Evolutionary conservation across 306 rosid genomes (phyloP).

Genomic region (Hippophae gyantsensis): DNA sequence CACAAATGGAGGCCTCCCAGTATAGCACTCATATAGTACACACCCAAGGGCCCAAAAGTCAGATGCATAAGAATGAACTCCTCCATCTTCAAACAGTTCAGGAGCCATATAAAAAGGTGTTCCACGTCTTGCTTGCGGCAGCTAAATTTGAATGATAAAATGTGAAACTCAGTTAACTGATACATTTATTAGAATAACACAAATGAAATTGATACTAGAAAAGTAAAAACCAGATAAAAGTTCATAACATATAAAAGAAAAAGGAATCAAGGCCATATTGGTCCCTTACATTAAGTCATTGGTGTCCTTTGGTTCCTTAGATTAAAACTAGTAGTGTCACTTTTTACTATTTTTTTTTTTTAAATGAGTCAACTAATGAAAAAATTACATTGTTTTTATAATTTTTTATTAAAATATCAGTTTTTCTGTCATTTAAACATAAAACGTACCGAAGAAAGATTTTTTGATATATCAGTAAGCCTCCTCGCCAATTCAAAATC

Average conservation of each 20-base stretch:
- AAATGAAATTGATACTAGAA: conserved; percentile 1
- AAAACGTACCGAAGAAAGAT: conserved; percentile 61
- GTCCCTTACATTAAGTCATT: too few relatives aligned
- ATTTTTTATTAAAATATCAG: too few relatives aligned
- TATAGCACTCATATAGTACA: conserved; percentile 82
- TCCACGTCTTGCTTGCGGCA: conserved; percentile 92
- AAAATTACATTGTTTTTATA: not conserved
- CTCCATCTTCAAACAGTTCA: conserved; percentile 91
- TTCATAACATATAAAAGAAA: conserved; percentile 4
- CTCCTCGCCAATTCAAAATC: conserved; percentile 95
- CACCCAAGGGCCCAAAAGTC: conserved; percentile 99
- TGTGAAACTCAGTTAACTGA: conserved; percentile 20
- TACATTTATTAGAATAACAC: not conserved
- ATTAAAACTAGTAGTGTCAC: too few relatives aligned
- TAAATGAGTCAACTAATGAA: conserved; percentile 3
- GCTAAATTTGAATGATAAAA: conserved; percentile 35
- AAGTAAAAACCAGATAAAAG: not conserved
- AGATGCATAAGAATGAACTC: conserved; percentile 87
- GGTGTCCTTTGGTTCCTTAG: too few relatives aligned
- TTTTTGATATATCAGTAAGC: conserved; percentile 71
- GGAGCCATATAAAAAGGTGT: conserved; percentile 99
- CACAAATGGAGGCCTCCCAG: conserved; percentile 88
- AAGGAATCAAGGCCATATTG: not conserved
- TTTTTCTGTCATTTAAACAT: not conserved
- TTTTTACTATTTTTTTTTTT: too few relatives aligned